A percentile compares a stretch with the other conserved stretches of the same genome.
Evolutionary conservation across 495 filamentous ascomycete genomes (phyloP).

Genomic region (Cenococcum geophilum): DNA sequence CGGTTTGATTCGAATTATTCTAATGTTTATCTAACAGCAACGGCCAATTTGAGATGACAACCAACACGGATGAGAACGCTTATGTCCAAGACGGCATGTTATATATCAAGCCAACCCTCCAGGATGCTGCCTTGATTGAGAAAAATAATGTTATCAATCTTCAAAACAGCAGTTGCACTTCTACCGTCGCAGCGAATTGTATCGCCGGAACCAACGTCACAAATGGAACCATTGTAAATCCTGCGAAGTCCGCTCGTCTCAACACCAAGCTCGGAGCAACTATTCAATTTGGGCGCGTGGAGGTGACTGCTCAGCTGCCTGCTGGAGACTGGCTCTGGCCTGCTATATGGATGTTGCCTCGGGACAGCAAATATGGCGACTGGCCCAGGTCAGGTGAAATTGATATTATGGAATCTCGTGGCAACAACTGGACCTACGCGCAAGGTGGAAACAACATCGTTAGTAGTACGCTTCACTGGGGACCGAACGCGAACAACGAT

Average conservation of each 20-base stretch:
- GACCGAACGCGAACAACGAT: conserved; percentile 55
- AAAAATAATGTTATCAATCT: conserved; percentile 61
- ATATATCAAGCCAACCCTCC: conserved; percentile 69
- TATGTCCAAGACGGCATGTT: conserved; percentile 63
- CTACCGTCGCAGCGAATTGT: conserved; percentile 49
- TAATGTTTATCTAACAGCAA: conserved; percentile 49
- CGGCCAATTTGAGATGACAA: conserved; percentile 74
- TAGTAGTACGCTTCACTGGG: conserved; percentile 78
- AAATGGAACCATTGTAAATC: conserved; percentile 68
- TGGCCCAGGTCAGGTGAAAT: conserved; percentile 86
- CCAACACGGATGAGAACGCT: conserved; percentile 61
- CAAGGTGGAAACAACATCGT: conserved; percentile 78
- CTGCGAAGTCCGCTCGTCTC: conserved; percentile 71
- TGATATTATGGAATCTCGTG: conserved; percentile 71
- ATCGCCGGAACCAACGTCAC: conserved; percentile 60
- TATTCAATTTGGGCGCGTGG: conserved; percentile 76
- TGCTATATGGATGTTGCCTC: conserved; percentile 87
- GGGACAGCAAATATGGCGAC: conserved; percentile 60
- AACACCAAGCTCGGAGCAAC: conserved; percentile 60
- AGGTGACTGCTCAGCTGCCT: conserved; percentile 70
- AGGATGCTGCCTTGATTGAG: conserved; percentile 57
- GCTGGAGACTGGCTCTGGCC: conserved; percentile 85
- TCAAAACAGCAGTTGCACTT: conserved; percentile 60
- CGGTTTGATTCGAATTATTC: neutral
- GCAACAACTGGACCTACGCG: conserved; percentile 67